phyloP scores from a whole-genome alignment of 129 eudicot species.

The Apium graveolens region DNA sequence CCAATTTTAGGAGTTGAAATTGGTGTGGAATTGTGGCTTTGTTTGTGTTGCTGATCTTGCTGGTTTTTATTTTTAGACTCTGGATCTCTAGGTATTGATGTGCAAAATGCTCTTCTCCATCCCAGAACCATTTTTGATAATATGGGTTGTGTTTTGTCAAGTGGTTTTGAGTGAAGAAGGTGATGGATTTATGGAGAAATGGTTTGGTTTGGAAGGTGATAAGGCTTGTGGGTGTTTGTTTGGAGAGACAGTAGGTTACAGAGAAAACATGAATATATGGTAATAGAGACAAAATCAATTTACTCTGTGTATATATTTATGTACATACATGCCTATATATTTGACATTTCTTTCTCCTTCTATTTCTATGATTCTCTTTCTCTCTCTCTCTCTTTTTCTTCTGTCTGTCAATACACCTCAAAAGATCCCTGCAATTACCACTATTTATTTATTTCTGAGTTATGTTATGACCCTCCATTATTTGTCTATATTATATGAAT shows the following conservation, averaged over 20 bases:
- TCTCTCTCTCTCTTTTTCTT: neutral
- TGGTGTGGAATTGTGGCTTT: neutral
- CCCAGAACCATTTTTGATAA: slow-evolving; percentile 52
- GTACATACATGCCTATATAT: neutral
- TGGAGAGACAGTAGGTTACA: slow-evolving; percentile 1
- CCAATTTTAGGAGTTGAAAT: slow-evolving; percentile 19
- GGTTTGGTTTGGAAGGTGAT: neutral
- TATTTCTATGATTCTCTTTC: neutral
- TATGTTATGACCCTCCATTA: neutral
- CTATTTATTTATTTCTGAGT: neutral
- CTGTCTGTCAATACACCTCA: neutral
- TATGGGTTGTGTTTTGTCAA: neutral
- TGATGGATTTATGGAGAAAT: neutral
- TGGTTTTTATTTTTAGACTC: slow-evolving; percentile 23
- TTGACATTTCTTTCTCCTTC: slow-evolving; percentile 8
- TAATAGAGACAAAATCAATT: slow-evolving; percentile 2
- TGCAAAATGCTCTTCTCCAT: slow-evolving; percentile 94
- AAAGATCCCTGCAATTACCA: slow-evolving; percentile 11
- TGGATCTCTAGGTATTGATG: slow-evolving; percentile 60
- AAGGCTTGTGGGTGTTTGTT: neutral
- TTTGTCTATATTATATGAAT: neutral
- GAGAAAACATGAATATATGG: neutral
- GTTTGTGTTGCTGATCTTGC: slow-evolving; percentile 1
- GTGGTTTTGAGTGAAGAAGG: neutral
- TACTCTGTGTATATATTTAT: neutral